A percentile compares a stretch with the other conserved stretches of the same genome.
Evolutionary conservation across 805 yeast genomes (phyloP).

Genomic region (Kazachstania martiniae): DNA sequence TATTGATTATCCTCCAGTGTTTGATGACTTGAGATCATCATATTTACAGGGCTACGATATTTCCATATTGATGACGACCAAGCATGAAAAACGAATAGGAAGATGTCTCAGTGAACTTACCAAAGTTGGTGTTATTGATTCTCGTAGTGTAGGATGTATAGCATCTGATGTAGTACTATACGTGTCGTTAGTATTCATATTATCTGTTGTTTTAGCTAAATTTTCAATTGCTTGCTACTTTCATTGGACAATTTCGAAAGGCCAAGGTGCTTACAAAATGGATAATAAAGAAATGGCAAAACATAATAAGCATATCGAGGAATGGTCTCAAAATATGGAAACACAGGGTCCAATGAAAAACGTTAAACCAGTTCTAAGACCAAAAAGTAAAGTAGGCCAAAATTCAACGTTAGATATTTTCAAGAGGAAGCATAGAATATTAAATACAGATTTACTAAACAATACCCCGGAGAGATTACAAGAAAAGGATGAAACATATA

Average conservation of each 20-base stretch:
- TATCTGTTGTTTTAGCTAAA: conserved; percentile 67
- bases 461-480: conserved; percentile 2
- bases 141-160: conserved; percentile 87
- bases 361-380: conserved; percentile 44
- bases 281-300: conserved; percentile 49
- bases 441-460: conserved; percentile 8
- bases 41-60: conserved; percentile 70
- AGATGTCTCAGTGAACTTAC: conserved; percentile 77
- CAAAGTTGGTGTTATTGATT: conserved; percentile 82
- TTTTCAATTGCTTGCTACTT: conserved; percentile 83
- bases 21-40: conserved; percentile 47
- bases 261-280: conserved; percentile 67
- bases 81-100: conserved; percentile 56
- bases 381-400: conserved; percentile 20
- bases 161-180: conserved; percentile 79
- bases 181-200: conserved; percentile 72
- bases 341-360: conserved; percentile 40
- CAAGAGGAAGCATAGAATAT: no score
- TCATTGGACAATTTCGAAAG: conserved; percentile 69
- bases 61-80: conserved; percentile 56
- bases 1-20: conserved; percentile 59
- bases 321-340: conserved; percentile 68
- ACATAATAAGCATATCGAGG: conserved; percentile 61
- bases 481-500: conserved; percentile 1
- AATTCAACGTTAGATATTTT: background rate